Evolutionary conservation across 108 stramenopile species (phyloP).

Genomic region (Nitzschia sp.): DNA sequence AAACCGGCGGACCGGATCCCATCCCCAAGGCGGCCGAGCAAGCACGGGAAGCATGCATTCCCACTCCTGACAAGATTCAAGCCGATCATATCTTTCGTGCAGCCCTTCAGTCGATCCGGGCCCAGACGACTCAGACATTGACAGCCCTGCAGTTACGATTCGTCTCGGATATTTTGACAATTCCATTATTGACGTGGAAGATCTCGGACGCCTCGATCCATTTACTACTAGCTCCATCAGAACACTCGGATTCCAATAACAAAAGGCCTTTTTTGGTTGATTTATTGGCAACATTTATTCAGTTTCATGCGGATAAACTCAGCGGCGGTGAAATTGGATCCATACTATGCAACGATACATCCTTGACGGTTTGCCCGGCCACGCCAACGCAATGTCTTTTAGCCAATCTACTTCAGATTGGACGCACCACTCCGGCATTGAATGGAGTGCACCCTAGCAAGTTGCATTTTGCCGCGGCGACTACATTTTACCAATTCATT

Average conservation of each 20-base stretch:
- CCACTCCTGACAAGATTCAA: conserved; percentile 45
- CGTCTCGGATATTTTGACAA: conserved; percentile 63
- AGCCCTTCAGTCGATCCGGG: conserved; percentile 27
- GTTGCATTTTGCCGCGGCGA: conserved; percentile 46
- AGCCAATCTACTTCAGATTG: conserved; percentile 72
- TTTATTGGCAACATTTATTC: conserved; percentile 45
- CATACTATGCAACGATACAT: conserved; percentile 52
- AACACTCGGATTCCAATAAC: not conserved
- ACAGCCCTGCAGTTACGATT: conserved; percentile 41
- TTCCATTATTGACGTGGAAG: conserved; percentile 81
- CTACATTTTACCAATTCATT: conserved; percentile 65
- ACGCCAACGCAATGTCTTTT: conserved; percentile 69
- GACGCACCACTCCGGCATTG: conserved; percentile 44
- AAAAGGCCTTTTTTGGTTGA: conserved; percentile 29
- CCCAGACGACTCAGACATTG: not conserved
- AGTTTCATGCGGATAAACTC: conserved; percentile 36
- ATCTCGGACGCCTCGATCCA: conserved; percentile 29
- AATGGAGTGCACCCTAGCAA: conserved; percentile 50
- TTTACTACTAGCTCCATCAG: conserved; percentile 1
- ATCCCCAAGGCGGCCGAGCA: conserved; percentile 56
- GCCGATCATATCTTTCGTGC: conserved; percentile 45
- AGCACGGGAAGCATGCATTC: conserved; percentile 55
- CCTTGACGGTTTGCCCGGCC: conserved; percentile 64
- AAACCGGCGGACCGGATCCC: conserved; percentile 39
- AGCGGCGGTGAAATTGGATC: conserved; percentile 47